Evolutionary conservation across 495 filamentous ascomycete genomes (phyloP).

Genomic region (Trichoderma gamsii): DNA sequence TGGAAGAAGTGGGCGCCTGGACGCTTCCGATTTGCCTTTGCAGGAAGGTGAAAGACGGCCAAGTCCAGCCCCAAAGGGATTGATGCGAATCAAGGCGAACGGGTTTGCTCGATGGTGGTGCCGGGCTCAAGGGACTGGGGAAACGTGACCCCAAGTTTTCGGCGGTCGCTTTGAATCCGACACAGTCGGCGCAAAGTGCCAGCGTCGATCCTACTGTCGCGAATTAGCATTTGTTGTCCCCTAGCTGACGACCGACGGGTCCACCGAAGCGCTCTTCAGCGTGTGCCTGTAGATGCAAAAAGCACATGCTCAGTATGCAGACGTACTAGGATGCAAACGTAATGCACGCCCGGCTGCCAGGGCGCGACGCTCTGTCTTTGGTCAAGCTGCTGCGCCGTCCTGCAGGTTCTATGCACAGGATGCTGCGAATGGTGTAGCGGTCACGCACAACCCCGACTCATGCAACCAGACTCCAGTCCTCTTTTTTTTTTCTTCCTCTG

Average conservation of each 20-base stretch:
- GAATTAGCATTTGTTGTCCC: not conserved
- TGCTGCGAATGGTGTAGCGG: constrained; percentile 9
- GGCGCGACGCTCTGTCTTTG: not conserved
- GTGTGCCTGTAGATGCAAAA: not conserved
- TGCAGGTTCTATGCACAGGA: constrained; percentile 4
- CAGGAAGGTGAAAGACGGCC: too few species aligned
- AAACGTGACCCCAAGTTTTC: constrained; percentile 4
- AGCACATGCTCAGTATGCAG: not conserved
- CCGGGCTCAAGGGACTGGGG: not conserved
- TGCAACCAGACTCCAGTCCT: constrained; percentile 2
- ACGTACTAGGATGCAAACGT: not conserved
- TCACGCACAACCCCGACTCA: constrained; percentile 5
- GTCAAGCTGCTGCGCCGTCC: not conserved
- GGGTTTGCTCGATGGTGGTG: not conserved
- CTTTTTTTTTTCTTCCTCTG: not conserved
- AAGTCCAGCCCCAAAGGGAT: too few species aligned
- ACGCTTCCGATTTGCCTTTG: too few species aligned
- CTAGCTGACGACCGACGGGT: not conserved
- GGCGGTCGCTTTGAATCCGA: not conserved
- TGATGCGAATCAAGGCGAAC: too few species aligned
- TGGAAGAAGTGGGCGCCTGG: too few species aligned
- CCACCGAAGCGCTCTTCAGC: not conserved
- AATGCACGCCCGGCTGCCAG: too few species aligned
- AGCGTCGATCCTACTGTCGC: not conserved
- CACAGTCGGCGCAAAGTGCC: not conserved